Percentiles rank a stretch among this genome's conserved stretches.
phyloP scores from a whole-genome alignment of 768 basidiomycete species.

The Termitomyces sp. region DNA sequence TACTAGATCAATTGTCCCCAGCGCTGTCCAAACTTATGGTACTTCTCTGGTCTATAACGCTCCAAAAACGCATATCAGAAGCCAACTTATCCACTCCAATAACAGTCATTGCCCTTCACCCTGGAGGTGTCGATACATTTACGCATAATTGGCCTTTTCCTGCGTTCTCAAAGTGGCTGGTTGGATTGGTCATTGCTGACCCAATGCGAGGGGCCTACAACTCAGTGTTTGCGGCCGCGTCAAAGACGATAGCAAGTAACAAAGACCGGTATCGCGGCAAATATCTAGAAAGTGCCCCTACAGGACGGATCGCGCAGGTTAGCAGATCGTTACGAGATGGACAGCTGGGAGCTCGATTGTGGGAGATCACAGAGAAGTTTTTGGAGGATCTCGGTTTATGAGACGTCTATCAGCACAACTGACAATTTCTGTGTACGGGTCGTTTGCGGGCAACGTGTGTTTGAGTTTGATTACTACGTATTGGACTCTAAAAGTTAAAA shows the following conservation, averaged over 20 bases:
- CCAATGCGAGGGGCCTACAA: constrained; percentile 21
- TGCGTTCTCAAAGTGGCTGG: constrained; percentile 11
- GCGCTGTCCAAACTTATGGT: constrained; percentile 48
- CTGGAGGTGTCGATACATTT: constrained; percentile 25
- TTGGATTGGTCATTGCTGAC: constrained; percentile 14
- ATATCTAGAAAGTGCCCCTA: constrained; percentile 15
- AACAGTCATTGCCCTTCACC: constrained; percentile 30
- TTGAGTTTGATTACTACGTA: background rate
- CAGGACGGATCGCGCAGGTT: constrained; percentile 6
- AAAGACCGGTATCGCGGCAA: constrained; percentile 18
- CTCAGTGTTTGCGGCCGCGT: constrained; percentile 24
- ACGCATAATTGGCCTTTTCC: constrained; percentile 18
- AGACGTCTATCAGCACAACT: background rate
- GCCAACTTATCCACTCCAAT: constrained; percentile 26
- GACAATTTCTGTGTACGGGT: no score
- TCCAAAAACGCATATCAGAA: constrained; percentile 41
- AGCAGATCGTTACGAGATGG: constrained; percentile 1
- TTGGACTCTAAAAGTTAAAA: background rate
- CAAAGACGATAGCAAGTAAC: constrained; percentile 15
- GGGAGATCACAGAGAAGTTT: constrained; percentile 9
- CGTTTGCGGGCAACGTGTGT: no score
- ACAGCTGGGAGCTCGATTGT: constrained; percentile 6
- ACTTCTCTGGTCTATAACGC: constrained; percentile 37
- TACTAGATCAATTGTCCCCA: constrained; percentile 13
- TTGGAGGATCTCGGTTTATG: constrained; percentile 3